Percentiles rank a stretch among this genome's conserved stretches.
Conservation (phyloP, 208 protist species). For the Crithidia fasciculata region DNA sequence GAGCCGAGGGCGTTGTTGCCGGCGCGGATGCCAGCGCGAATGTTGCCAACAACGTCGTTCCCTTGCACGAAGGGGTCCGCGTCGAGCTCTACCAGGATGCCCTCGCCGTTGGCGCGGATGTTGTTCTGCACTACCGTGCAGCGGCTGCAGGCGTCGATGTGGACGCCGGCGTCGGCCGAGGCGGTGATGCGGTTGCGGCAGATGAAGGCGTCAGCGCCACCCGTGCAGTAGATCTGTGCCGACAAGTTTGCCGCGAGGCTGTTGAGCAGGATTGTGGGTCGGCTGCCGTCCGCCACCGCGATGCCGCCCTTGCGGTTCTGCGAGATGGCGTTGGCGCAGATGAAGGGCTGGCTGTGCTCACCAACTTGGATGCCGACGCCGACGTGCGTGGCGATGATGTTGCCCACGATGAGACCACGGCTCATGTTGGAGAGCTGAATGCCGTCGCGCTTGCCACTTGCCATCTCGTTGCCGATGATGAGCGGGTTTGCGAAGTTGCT, state of each 20-base stretch:
- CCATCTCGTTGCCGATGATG: slow-evolving; percentile 87
- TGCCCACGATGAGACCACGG: slow-evolving; percentile 77
- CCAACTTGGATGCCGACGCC: slow-evolving; percentile 53
- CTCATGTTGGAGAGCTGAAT: slow-evolving; percentile 60
- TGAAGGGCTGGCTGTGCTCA: slow-evolving; percentile 54
- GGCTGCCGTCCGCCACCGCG: slow-evolving; percentile 39
- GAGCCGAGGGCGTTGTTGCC: slow-evolving; percentile 82
- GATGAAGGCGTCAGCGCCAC: slow-evolving; percentile 63
- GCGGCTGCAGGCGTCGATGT: slow-evolving; percentile 61
- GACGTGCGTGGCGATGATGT: slow-evolving; percentile 67
- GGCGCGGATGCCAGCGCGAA: slow-evolving; percentile 49
- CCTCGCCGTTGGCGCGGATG: slow-evolving; percentile 59
- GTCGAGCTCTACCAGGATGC: slow-evolving; percentile 81
- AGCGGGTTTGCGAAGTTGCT: slow-evolving; percentile 83
- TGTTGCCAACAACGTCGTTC: slow-evolving; percentile 61
- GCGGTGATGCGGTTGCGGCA: slow-evolving; percentile 61
- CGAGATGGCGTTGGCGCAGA: slow-evolving; percentile 72
- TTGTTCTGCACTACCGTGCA: slow-evolving; percentile 63
- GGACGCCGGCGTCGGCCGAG: slow-evolving; percentile 50
- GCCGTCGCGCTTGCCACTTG: slow-evolving; percentile 52
- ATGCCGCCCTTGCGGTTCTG: slow-evolving; percentile 59
- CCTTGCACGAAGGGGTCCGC: slow-evolving; percentile 72
- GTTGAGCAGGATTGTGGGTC: slow-evolving; percentile 71
- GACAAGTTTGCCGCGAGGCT: slow-evolving; percentile 52
- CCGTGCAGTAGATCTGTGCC: slow-evolving; percentile 56